Base-by-base conservation (phyloP, 148 eudicot species). In the Nepenthes mirabilis region DNA sequence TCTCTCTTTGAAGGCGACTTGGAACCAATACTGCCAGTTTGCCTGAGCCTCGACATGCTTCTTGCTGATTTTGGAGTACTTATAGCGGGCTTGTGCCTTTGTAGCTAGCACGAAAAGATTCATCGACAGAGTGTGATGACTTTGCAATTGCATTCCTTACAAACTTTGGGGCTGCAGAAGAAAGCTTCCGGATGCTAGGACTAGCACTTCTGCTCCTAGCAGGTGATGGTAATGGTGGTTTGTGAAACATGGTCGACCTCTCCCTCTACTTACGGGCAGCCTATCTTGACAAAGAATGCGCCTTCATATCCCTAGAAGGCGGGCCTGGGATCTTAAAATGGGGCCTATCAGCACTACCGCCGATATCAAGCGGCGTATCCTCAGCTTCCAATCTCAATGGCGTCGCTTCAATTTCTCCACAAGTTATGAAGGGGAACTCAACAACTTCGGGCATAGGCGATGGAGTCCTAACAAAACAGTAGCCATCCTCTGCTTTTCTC, bases 371-470 rank as follows among this genome's bases (percentile, higher is more conserved):
- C 2, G 97, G 97, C 0, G 97, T 91, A 56, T 91, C 97, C 76
- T 91, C 97, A 1, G 70, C 13, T 10, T 91, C 95, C 66, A 91
- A 71, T 62, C 97, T 83, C 70, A 91, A 62, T 5, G 97, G 97
- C 0, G 97, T 91, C 34, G 95, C 97, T 65, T 91, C 97, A 65
- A 91, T 91, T 71, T 91, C 97, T 63, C 97, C 97, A 95, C 97
- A 91, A 2, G 97, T 91, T 6, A 91, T 91, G 58, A 91, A 79
- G 0, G 97, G 97, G 0, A 93, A 87, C 59, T 70, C 93, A 52
- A 85, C 97, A 37, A 68, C 93, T 53, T 95, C 97, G 0, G 97
- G 95, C 14, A 89, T 95, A 69, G 97, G 97, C 1, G 95, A 91
- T 0, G 97, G 97, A 6, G 95, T 91, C 67, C 65, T 77, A 8